Evolutionary conservation across 75 land plant genomes (phyloP).

Genomic region (Cryptomeria japonica): DNA sequence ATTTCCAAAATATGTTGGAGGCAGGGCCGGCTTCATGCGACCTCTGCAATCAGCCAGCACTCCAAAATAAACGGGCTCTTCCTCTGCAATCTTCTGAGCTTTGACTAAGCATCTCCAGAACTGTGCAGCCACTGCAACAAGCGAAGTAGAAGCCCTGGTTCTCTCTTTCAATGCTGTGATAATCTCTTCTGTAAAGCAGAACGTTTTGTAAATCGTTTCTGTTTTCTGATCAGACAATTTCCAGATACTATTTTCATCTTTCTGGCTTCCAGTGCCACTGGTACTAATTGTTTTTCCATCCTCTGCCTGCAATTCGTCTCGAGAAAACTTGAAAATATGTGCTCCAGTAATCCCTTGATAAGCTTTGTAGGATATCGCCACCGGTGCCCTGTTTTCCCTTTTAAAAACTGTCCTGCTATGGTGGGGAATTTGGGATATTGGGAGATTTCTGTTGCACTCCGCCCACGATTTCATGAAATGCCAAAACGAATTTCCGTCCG

Average conservation of each 20-base stretch:
- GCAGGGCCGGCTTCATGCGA: slow-evolving; percentile 22
- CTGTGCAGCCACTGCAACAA: slow-evolving; percentile 25
- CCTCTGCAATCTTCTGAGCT: slow-evolving; percentile 15
- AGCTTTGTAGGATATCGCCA: neutral
- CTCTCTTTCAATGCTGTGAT: neutral
- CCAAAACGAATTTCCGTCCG: slow-evolving; percentile 17
- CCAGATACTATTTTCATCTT: neutral
- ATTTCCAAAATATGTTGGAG: slow-evolving; percentile 40
- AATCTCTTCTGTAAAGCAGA: neutral
- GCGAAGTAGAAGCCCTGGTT: slow-evolving; percentile 13
- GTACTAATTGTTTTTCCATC: neutral
- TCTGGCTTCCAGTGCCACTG: neutral
- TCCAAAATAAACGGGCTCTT: slow-evolving; percentile 2
- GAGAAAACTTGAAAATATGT: neutral
- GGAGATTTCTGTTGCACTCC: neutral
- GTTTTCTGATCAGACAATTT: neutral
- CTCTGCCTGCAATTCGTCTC: neutral
- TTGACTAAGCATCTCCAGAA: slow-evolving; percentile 34
- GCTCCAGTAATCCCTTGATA: neutral
- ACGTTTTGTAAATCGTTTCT: neutral
- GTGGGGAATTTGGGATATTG: neutral
- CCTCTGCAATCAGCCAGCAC: slow-evolving; percentile 24
- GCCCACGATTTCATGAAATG: slow-evolving; percentile 21
- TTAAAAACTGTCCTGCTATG: slow-evolving; percentile 6
- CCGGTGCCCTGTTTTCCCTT: neutral